phyloP scores from a whole-genome alignment of 177 flowering plant species.

The Telopea speciosissima region DNA sequence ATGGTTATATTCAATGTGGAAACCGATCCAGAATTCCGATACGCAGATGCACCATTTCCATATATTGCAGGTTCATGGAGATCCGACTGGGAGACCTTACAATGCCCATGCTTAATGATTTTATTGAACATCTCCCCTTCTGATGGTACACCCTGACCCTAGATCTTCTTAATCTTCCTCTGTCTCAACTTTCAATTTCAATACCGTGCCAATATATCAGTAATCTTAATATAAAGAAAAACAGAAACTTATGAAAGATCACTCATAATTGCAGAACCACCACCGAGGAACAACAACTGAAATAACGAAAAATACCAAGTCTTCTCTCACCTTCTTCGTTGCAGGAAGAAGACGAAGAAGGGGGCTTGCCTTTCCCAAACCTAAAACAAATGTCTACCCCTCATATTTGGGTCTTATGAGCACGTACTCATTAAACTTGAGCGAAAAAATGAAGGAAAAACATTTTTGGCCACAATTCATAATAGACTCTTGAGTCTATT shows the following conservation, averaged over 20 bases:
- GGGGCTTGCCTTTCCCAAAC: too few relatives aligned
- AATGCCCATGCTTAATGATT: constrained; percentile 62
- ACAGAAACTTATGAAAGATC: background rate
- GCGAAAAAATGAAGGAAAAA: too few relatives aligned
- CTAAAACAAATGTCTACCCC: too few relatives aligned
- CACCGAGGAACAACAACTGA: background rate
- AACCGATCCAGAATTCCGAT: constrained; percentile 28
- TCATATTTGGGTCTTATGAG: too few relatives aligned
- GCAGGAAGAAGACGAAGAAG: too few relatives aligned
- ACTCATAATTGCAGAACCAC: background rate
- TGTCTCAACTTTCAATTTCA: background rate
- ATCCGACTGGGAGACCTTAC: constrained; percentile 65
- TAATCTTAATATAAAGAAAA: background rate
- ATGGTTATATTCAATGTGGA: constrained; percentile 46
- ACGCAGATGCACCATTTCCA: constrained; percentile 19
- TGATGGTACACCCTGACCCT: background rate
- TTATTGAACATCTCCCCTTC: constrained; percentile 53
- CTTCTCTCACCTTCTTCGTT: background rate
- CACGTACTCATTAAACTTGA: too few relatives aligned
- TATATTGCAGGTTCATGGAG: constrained; percentile 25
- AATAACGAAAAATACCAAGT: background rate
- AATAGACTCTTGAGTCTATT: too few relatives aligned
- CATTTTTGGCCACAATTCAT: too few relatives aligned
- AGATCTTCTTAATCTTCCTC: constrained; percentile 8
- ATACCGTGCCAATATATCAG: background rate